Base-by-base conservation (phyloP, 768 basidiomycete genomes). In the Leccinum truebloodii region DNA sequence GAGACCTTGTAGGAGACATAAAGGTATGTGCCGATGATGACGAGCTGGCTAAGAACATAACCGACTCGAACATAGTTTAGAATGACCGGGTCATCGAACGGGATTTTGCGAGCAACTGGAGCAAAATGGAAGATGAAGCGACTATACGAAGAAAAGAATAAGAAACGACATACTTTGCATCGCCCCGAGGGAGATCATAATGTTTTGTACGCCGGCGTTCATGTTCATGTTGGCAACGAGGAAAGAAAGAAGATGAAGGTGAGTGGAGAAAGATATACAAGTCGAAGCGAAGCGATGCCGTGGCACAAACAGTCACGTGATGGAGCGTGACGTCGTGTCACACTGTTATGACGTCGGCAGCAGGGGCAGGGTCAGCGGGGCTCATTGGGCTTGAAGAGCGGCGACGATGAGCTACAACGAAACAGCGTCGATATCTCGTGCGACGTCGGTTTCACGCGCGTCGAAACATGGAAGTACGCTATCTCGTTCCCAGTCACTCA, bases 101-200 rank as follows among this genome's bases (percentile, higher is more conserved):
- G 89, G 64, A 98, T 87, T 76, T 86, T 90, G 65, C 92, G 86
- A 66, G 95, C 95, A 73, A 98, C 93, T 95, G 64, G 54, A 48
- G 34, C 59, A 54, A 64, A 44, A 59, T 55, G 24, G 44, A 13
- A 22, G n/a, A 4, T 58, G 13, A 64, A 20, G 13, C 10, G 13
- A 28, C 4, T 16, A 35, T 10, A 16, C 34, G 16, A 4, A 18
- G 2, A 44, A 46, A 18, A 26, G 2, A 9, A 37, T 18, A 16
- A 8, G 24, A 5, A 30, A 14, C 0, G 28, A 69, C 80, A 53
- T 57, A 93, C 93, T 60, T 73, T 97, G 95, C 95, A 97, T 95
- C 63, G 88, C 93, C 54, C 87, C 93, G 65, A 98, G 89, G 55
- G 94, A 96, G 70, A 98, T 84, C 67, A 90, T 82, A 60, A 98